Percentiles rank a stretch among this genome's conserved stretches.
phyloP scores from a whole-genome alignment of 1,139 yeast species.

The Hyphopichia buzzinii region DNA sequence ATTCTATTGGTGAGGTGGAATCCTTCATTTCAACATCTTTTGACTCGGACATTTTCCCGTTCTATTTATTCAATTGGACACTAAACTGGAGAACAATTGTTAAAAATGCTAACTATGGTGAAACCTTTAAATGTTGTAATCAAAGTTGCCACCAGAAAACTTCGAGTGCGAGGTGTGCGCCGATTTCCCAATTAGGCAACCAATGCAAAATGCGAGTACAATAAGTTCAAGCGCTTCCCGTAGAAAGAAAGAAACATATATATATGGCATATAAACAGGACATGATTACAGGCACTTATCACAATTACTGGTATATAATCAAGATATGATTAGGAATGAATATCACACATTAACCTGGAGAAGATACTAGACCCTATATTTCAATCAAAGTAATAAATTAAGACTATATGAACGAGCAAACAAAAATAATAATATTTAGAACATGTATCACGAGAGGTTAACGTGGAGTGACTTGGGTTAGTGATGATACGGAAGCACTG shows the following conservation, averaged over 20 bases:
- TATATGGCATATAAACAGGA: too few relatives aligned
- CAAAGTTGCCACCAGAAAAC: conserved; percentile 10
- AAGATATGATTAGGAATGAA: too few relatives aligned
- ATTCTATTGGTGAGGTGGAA: background rate
- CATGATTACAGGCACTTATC: too few relatives aligned
- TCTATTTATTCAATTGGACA: background rate
- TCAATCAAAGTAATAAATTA: background rate
- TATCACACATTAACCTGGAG: too few relatives aligned
- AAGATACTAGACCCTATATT: background rate
- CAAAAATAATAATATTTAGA: conserved; percentile 19
- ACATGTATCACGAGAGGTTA: too few relatives aligned
- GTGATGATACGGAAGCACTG: too few relatives aligned
- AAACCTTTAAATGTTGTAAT: background rate
- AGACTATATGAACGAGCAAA: conserved; percentile 11
- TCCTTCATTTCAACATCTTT: conserved; percentile 33
- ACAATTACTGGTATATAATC: too few relatives aligned
- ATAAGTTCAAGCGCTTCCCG: too few relatives aligned
- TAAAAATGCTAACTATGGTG: conserved; percentile 3
- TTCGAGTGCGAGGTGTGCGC: conserved; percentile 4
- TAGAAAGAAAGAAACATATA: too few relatives aligned
- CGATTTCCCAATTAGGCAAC: conserved; percentile 14
- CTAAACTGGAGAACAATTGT: conserved; percentile 2
- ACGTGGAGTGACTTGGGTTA: background rate
- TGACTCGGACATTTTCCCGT: conserved; percentile 6
- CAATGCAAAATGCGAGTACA: too few relatives aligned